Base-by-base conservation (phyloP, 169 alveolate species). In the Plasmodium berghei region DNA sequence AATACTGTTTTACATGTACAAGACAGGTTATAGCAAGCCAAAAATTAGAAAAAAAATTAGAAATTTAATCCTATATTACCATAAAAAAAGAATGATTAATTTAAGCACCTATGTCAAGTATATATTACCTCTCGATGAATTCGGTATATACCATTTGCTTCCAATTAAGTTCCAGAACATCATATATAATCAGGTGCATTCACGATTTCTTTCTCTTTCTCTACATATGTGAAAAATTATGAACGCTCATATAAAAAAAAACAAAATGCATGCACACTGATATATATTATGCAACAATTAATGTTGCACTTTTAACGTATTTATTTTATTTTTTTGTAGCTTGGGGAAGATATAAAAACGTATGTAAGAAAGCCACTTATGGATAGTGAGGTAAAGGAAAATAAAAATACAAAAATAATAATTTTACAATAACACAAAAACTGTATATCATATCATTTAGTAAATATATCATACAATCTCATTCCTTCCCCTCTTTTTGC, bases 11-110 rank as follows among this genome's bases (percentile, higher is more conserved):
- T 83, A 83, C 72, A 83, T 83, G 90, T 83, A 83, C 72, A 83
- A 71, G 66, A 83, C 90, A 66, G 90, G 90, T 18, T 83, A 67
- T 67, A 83, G 90, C 62, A 83, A 83, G 62, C 90, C 90, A 67
- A 83, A 83, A 71, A 83, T 83, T 34, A 52, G 90, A 18, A 83
- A 83, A 55, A 83, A 83, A 67, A 67, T 83, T 52, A 55, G 90
- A 56, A 83, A 83, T 69, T 69, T 83, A 55, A 83, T 83, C 26
- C 56, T 83, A 49, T 62, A 48, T 83, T 67, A 69, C 14, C 73
- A 83, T 54, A 83, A 83, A 54, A 83, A 83, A 49, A 83, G 83
- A 42, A 4, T 20, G 45, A 83, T 83, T 54, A 26, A 67, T 62
- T 49, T 83, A 46, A 58, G 83, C 26, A 54, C 83, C 9, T 83